These are phyloP conservation scores for Mycena vulgaris DNA, from an alignment of 768 basidiomycete species.

Conservation along the genomic window DNA sequence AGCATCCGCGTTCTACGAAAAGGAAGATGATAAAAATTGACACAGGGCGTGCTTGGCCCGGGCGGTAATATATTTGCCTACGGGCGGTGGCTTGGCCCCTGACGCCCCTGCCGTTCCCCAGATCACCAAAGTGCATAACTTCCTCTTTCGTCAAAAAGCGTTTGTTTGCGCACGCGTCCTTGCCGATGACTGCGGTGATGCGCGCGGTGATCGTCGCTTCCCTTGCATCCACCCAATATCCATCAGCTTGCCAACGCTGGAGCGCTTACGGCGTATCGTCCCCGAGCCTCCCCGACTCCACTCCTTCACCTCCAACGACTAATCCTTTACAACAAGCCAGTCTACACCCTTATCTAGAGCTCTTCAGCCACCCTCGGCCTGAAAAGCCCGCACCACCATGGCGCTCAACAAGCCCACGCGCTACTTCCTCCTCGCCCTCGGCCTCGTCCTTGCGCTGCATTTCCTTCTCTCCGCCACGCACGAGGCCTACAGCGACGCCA, in stretches of 20 bases:
- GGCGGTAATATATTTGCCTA: neutral
- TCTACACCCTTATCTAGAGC: no score
- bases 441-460: slow-evolving; percentile 47
- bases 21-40: no score
- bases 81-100: neutral
- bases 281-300: neutral
- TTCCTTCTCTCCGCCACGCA: slow-evolving; percentile 68
- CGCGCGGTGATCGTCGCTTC: neutral
- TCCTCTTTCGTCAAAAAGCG: slow-evolving; percentile 4
- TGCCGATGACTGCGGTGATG: neutral
- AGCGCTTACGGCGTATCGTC: neutral
- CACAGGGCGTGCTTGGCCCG: no score
- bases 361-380: no score
- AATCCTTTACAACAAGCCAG: neutral
- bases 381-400: neutral
- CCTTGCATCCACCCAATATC: neutral
- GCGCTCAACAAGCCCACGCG: slow-evolving; percentile 32
- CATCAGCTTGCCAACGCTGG: neutral
- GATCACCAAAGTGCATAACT: neutral
- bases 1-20: no score
- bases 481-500: slow-evolving; percentile 66
- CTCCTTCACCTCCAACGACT: neutral
- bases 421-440: slow-evolving; percentile 27
- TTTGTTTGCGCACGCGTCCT: neutral
- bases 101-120: neutral